Evolutionary conservation across 2,329 filamentous ascomycete genomes (phyloP).

Genomic region (Alternaria ethzedia): DNA sequence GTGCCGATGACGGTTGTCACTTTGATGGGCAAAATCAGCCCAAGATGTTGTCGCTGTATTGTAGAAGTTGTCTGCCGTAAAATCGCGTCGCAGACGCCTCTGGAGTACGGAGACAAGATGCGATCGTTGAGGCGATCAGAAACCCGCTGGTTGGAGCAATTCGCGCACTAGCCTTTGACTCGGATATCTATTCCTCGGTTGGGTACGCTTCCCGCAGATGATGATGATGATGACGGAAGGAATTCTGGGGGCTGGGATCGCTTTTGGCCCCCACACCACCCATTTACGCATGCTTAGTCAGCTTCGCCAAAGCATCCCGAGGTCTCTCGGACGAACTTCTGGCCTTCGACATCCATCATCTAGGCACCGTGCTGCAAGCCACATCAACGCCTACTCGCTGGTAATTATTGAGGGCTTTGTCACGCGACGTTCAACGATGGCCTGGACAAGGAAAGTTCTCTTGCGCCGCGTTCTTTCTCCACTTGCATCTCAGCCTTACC

Average conservation of each 20-base stretch:
- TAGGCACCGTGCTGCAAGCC: not conserved
- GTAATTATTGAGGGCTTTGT: no score
- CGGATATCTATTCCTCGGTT: no score
- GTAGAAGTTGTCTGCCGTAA: no score
- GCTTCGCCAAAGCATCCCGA: not conserved
- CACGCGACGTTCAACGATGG: not conserved
- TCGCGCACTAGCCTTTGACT: no score
- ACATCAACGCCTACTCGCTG: not conserved
- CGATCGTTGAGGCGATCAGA: no score
- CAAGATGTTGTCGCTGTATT: no score
- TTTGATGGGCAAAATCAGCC: no score
- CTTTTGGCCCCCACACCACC: not conserved
- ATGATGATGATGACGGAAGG: not conserved
- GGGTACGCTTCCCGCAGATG: not conserved
- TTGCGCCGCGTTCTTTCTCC: not conserved
- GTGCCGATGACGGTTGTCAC: no score
- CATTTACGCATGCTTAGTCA: not conserved
- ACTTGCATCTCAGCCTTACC: not conserved
- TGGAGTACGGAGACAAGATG: no score
- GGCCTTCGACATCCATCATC: not conserved
- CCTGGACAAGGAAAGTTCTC: not conserved
- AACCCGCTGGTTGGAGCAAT: no score
- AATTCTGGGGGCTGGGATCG: not conserved
- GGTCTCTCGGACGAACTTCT: not conserved
- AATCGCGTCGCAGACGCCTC: no score